Conservation (phyloP, 805 yeast genomes). For the Brettanomyces nanus region DNA sequence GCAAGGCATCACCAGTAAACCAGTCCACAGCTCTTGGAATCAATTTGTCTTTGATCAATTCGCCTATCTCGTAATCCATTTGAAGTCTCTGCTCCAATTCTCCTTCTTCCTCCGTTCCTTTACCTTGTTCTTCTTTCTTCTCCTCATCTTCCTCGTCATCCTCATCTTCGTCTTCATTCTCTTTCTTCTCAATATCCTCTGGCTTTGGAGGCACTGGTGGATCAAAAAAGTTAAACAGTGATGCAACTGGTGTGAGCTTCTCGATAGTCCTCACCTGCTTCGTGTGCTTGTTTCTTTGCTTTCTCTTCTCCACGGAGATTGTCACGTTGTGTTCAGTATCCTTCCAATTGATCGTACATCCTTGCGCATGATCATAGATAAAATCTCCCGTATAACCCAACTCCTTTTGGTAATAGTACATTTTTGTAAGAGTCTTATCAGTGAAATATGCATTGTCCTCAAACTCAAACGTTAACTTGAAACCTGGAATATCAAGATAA, state of each 20-base stretch:
- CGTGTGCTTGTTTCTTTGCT: constrained; percentile 94
- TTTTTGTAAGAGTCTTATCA: constrained; percentile 66
- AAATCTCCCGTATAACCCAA: constrained; percentile 93
- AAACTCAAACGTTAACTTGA: constrained; percentile 78
- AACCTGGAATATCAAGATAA: constrained; percentile 81
- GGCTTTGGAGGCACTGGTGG: constrained; percentile 73
- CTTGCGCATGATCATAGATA: constrained; percentile 95
- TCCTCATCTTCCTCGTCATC: constrained; percentile 56
- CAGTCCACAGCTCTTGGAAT: constrained; percentile 96
- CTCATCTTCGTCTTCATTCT: constrained; percentile 32
- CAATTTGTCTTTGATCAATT: constrained; percentile 89
- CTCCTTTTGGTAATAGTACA: constrained; percentile 90
- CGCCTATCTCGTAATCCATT: constrained; percentile 91
- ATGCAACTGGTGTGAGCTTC: constrained; percentile 87
- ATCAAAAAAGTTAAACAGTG: constrained; percentile 91
- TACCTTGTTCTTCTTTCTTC: constrained; percentile 31
- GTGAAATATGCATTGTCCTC: constrained; percentile 67
- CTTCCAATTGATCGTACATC: constrained; percentile 77
- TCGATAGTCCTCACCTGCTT: constrained; percentile 95
- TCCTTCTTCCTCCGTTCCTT: constrained; percentile 57
- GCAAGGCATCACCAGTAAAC: constrained; percentile 97
- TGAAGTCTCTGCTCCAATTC: constrained; percentile 81
- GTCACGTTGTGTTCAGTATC: constrained; percentile 78
- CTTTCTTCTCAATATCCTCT: constrained; percentile 32
- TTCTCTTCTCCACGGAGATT: constrained; percentile 81